phyloP scores from a whole-genome alignment of 495 filamentous ascomycete species.

The Cercophora sp. region DNA sequence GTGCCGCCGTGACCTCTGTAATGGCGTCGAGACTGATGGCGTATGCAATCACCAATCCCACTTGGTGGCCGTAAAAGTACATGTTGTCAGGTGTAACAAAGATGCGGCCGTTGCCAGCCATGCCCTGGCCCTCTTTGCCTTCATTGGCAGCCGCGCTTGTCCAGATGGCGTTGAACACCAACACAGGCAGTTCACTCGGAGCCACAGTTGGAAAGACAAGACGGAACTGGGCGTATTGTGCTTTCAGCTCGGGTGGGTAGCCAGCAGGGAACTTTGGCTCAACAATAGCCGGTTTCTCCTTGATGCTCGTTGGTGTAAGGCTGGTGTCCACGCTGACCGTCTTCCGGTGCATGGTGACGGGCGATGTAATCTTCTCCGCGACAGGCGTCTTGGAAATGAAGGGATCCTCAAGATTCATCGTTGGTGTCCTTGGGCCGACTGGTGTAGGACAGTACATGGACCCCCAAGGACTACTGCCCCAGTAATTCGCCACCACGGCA shows the following conservation, averaged over 20 bases:
- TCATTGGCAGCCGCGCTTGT: constrained; percentile 36
- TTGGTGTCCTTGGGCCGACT: constrained; percentile 10
- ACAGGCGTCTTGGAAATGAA: constrained; percentile 39
- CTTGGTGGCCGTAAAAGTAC: constrained; percentile 93
- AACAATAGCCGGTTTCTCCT: constrained; percentile 37
- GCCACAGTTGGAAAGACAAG: constrained; percentile 81
- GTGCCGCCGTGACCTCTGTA: constrained; percentile 81
- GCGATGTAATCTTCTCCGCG: constrained; percentile 20
- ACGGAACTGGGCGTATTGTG: constrained; percentile 89
- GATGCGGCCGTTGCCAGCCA: constrained; percentile 65
- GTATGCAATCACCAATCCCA: constrained; percentile 85
- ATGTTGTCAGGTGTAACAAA: constrained; percentile 83
- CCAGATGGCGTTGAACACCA: constrained; percentile 60
- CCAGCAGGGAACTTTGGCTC: constrained; percentile 70
- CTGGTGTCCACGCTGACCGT: constrained; percentile 72
- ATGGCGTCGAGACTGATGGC: constrained; percentile 68
- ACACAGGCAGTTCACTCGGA: constrained; percentile 68
- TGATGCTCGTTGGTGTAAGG: constrained; percentile 28
- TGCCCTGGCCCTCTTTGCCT: constrained; percentile 30
- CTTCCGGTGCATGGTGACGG: constrained; percentile 60
- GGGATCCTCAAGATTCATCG: constrained; percentile 49
- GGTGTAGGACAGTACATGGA: constrained; percentile 58
- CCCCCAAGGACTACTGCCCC: constrained; percentile 84
- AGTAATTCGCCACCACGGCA: constrained; percentile 85
- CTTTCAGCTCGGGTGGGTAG: constrained; percentile 78